These are phyloP conservation scores for Aotearoamyces nothofagi DNA, from an alignment of 2,329 filamentous ascomycete genomes.

Conservation along the genomic window DNA sequence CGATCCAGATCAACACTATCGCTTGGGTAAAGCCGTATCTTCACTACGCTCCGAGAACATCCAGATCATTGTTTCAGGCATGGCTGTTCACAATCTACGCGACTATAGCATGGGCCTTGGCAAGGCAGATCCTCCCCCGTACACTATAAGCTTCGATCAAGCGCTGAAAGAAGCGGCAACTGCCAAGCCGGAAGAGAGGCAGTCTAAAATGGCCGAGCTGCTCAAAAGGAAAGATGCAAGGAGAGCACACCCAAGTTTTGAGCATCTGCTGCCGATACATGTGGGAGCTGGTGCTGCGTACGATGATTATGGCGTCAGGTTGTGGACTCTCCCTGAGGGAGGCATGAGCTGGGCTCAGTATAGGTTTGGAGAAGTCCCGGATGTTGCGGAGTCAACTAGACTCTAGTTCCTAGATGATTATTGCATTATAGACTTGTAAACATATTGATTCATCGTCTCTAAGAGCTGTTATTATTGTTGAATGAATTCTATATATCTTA, in stretches of 20 bases:
- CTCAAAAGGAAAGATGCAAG: slow-evolving; percentile 35
- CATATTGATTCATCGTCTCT: too few species aligned
- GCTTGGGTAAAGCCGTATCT: slow-evolving; percentile 49
- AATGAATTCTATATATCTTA: too few species aligned
- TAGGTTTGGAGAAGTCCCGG: slow-evolving; percentile 23
- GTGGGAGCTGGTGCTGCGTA: slow-evolving; percentile 40
- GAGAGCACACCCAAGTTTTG: slow-evolving; percentile 46
- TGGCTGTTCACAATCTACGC: slow-evolving; percentile 58
- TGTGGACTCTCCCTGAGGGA: slow-evolving; percentile 32
- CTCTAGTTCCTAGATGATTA: too few species aligned
- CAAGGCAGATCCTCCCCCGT: slow-evolving; percentile 33
- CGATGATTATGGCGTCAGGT: slow-evolving; percentile 24
- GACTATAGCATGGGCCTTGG: slow-evolving; percentile 33
- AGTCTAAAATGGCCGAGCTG: slow-evolving; percentile 27
- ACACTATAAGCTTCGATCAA: slow-evolving; percentile 41
- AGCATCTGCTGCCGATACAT: slow-evolving; percentile 45
- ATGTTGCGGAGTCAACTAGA: too few species aligned
- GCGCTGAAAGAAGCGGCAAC: slow-evolving; percentile 37
- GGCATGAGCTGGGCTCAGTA: slow-evolving; percentile 40
- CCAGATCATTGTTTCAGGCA: slow-evolving; percentile 55
- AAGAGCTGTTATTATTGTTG: too few species aligned
- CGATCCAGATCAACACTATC: slow-evolving; percentile 49
- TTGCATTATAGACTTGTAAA: too few species aligned
- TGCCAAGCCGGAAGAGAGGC: slow-evolving; percentile 24
- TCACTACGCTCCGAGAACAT: slow-evolving; percentile 52